A percentile compares a stretch with the other conserved stretches of the same genome.
phyloP scores from a whole-genome alignment of 768 basidiomycete genomes.

The Boletus subcaerulescens region DNA sequence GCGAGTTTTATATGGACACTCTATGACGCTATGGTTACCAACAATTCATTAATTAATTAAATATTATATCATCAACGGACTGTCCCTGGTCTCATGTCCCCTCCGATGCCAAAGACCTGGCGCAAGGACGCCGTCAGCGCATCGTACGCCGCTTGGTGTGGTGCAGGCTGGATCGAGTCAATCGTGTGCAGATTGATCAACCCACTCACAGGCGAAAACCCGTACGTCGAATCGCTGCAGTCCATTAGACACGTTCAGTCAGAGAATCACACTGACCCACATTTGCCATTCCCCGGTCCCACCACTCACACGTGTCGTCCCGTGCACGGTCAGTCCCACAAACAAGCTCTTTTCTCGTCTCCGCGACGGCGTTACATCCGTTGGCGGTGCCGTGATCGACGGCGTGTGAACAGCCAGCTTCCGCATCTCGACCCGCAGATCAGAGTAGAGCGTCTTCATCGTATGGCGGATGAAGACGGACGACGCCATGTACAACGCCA shows the following conservation, averaged over 20 bases:
- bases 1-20: neutral
- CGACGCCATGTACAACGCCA: slow-evolving; percentile 69
- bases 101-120: slow-evolving; percentile 21
- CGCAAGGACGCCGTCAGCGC: slow-evolving; percentile 43
- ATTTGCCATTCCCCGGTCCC: slow-evolving; percentile 68
- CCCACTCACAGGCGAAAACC: slow-evolving; percentile 65
- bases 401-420: slow-evolving; percentile 39
- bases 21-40: slow-evolving; percentile 7
- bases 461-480: slow-evolving; percentile 70
- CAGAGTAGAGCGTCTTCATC: slow-evolving; percentile 70
- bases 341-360: slow-evolving; percentile 56
- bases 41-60: neutral
- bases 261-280: slow-evolving; percentile 37
- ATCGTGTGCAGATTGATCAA: slow-evolving; percentile 62
- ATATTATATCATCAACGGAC: neutral
- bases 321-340: slow-evolving; percentile 53
- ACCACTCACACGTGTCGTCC: slow-evolving; percentile 62
- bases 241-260: neutral
- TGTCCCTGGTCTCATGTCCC: slow-evolving; percentile 16
- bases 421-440: slow-evolving; percentile 54
- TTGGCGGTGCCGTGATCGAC: neutral
- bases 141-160: slow-evolving; percentile 68
- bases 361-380: neutral
- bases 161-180: slow-evolving; percentile 76
- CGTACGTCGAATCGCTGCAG: slow-evolving; percentile 65